Percentiles rank a stretch among this genome's conserved stretches.
Evolutionary conservation across 1,139 yeast genomes (phyloP).

Genomic region (Hansenula lynferdii): DNA sequence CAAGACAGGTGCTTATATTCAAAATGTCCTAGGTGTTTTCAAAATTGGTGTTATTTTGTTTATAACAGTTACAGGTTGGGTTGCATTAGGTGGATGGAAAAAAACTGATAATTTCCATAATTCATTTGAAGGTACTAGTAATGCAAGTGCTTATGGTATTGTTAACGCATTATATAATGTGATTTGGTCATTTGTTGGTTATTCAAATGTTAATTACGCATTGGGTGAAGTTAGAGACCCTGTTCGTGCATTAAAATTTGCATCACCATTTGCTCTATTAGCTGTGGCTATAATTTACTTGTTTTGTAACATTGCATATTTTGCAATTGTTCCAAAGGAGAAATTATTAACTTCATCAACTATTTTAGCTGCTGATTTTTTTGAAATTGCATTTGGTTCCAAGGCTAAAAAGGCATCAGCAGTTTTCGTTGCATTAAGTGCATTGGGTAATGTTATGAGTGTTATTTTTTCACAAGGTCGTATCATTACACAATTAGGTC

Average conservation of each 20-base stretch:
- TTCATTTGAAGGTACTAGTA: slow-evolving; percentile 50
- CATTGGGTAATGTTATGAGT: slow-evolving; percentile 73
- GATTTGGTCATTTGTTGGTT: slow-evolving; percentile 76
- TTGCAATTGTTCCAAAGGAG: slow-evolving; percentile 69
- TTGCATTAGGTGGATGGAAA: slow-evolving; percentile 68
- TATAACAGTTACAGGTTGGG: slow-evolving; percentile 77
- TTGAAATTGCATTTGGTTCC: slow-evolving; percentile 67
- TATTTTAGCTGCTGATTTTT: slow-evolving; percentile 69
- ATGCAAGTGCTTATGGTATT: slow-evolving; percentile 70
- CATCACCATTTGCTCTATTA: slow-evolving; percentile 68
- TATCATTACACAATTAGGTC: slow-evolving; percentile 70
- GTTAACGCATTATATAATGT: slow-evolving; percentile 77
- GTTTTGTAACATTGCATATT: slow-evolving; percentile 65
- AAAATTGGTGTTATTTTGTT: slow-evolving; percentile 64
- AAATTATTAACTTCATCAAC: slow-evolving; percentile 59
- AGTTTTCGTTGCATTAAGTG: slow-evolving; percentile 69
- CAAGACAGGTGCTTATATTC: slow-evolving; percentile 62
- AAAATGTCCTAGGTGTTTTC: slow-evolving; percentile 66
- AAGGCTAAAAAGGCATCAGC: slow-evolving; percentile 62
- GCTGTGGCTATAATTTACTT: slow-evolving; percentile 59
- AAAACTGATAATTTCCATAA: slow-evolving; percentile 56
- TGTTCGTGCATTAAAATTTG: slow-evolving; percentile 57
- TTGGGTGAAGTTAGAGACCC: slow-evolving; percentile 76
- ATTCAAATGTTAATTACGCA: slow-evolving; percentile 77
- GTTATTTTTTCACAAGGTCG: slow-evolving; percentile 78